Conservation (phyloP, 768 basidiomycete genomes). For the Albatrellus ellisii region DNA sequence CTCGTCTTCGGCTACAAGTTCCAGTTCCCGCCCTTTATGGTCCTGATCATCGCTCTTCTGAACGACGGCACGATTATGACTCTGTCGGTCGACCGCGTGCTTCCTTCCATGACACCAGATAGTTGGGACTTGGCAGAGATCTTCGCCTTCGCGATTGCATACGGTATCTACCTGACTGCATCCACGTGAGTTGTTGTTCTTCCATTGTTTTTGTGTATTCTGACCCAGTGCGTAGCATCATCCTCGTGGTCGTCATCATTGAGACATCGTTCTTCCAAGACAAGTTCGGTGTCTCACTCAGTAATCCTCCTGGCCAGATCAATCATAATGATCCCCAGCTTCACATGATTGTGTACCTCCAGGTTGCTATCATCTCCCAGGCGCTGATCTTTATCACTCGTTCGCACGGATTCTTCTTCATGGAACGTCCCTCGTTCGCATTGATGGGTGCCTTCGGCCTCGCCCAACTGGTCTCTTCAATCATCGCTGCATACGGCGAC, state of each 20-base stretch:
- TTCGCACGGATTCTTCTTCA: constrained; percentile 92
- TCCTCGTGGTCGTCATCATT: constrained; percentile 73
- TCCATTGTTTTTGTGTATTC: neutral
- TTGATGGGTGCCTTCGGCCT: constrained; percentile 84
- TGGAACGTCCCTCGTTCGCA: constrained; percentile 86
- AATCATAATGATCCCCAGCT: constrained; percentile 55
- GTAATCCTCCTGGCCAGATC: constrained; percentile 15
- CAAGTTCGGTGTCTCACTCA: constrained; percentile 65
- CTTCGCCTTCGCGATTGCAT: constrained; percentile 89
- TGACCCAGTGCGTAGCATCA: constrained; percentile 33
- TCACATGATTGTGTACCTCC: constrained; percentile 87
- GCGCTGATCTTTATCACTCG: constrained; percentile 95
- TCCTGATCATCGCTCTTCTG: constrained; percentile 91
- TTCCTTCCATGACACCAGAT: constrained; percentile 88
- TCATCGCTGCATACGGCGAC: constrained; percentile 88
- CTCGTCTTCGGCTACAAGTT: constrained; percentile 93
- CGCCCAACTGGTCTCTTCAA: constrained; percentile 88
- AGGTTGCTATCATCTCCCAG: constrained; percentile 98
- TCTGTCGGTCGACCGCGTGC: constrained; percentile 86
- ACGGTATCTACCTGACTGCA: constrained; percentile 84
- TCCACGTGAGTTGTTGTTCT: constrained; percentile 57
- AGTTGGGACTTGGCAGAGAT: constrained; percentile 96
- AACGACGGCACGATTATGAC: constrained; percentile 99
- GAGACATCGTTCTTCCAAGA: constrained; percentile 83
- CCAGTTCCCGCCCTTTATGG: constrained; percentile 99